Conservation (phyloP, 2,329 filamentous ascomycete genomes). For the Exophiala bonariae region DNA sequence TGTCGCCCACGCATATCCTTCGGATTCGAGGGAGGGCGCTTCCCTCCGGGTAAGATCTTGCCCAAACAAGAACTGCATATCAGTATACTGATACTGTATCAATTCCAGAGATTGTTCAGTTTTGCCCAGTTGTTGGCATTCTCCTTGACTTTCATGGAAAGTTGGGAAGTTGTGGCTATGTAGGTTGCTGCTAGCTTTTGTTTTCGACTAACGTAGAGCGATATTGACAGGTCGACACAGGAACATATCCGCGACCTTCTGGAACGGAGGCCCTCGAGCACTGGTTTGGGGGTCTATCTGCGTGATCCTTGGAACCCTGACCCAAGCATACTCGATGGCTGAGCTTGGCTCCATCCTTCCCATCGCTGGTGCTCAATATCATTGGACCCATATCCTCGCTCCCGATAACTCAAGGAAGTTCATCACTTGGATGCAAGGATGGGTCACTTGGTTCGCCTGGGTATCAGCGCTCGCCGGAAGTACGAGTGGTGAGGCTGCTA, state of each 20-base stretch:
- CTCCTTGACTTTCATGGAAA: slow-evolving; percentile 24
- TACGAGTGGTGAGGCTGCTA: slow-evolving; percentile 36
- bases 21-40: too few relatives aligned
- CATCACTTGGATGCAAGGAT: slow-evolving; percentile 38
- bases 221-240: slow-evolving; percentile 3
- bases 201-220: neutral
- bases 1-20: too few relatives aligned
- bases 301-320: slow-evolving; percentile 32
- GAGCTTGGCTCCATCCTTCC: slow-evolving; percentile 44
- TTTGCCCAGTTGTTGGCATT: slow-evolving; percentile 25
- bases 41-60: neutral
- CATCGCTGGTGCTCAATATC: slow-evolving; percentile 44
- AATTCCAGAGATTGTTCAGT: slow-evolving; percentile 25
- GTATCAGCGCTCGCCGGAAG: slow-evolving; percentile 34
- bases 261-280: slow-evolving; percentile 36
- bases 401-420: slow-evolving; percentile 32
- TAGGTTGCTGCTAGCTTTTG: slow-evolving; percentile 3
- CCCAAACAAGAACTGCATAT: neutral
- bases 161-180: slow-evolving; percentile 25
- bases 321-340: slow-evolving; percentile 37
- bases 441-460: slow-evolving; percentile 46
- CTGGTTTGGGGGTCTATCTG: slow-evolving; percentile 35
- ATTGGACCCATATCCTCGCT: slow-evolving; percentile 40
- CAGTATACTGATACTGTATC: neutral
- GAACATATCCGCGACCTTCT: slow-evolving; percentile 28